These are phyloP conservation scores for Marasmius fiardii DNA, from an alignment of 1,284 basidiomycete species.

Conservation along the genomic window DNA sequence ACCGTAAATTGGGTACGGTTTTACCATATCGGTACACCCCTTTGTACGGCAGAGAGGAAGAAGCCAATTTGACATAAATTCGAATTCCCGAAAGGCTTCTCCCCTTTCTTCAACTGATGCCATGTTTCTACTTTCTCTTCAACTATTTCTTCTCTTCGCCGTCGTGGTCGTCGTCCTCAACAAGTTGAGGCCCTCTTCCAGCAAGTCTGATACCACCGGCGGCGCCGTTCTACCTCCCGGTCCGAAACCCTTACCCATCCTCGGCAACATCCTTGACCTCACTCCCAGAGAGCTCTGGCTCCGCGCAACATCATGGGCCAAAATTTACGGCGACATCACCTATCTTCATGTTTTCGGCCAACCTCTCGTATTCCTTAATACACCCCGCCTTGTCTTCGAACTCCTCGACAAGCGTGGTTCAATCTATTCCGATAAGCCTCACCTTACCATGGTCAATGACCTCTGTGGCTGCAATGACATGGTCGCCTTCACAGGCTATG, in stretches of 20 bases:
- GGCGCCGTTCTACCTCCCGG: constrained; percentile 52
- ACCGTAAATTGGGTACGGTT: not conserved
- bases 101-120: not conserved
- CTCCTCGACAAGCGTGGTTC: constrained; percentile 64
- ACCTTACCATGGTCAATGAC: constrained; percentile 62
- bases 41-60: not conserved
- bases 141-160: not conserved
- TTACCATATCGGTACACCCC: not conserved
- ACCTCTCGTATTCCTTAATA: constrained; percentile 63
- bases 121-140: not conserved
- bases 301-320: constrained; percentile 44
- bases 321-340: constrained; percentile 50
- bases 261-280: constrained; percentile 62
- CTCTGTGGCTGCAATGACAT: constrained; percentile 72
- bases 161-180: not conserved
- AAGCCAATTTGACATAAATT: not conserved
- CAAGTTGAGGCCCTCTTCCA: not conserved
- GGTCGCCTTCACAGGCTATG: constrained; percentile 69
- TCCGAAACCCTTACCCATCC: constrained; percentile 57
- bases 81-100: not conserved
- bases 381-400: constrained; percentile 52
- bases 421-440: constrained; percentile 71
- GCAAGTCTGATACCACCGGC: not conserved
- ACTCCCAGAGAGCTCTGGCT: constrained; percentile 57
- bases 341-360: constrained; percentile 67